Percentiles rank a stretch among this genome's conserved stretches.
Conservation (phyloP, 148 eudicot species). For the Diospyros kaki region DNA sequence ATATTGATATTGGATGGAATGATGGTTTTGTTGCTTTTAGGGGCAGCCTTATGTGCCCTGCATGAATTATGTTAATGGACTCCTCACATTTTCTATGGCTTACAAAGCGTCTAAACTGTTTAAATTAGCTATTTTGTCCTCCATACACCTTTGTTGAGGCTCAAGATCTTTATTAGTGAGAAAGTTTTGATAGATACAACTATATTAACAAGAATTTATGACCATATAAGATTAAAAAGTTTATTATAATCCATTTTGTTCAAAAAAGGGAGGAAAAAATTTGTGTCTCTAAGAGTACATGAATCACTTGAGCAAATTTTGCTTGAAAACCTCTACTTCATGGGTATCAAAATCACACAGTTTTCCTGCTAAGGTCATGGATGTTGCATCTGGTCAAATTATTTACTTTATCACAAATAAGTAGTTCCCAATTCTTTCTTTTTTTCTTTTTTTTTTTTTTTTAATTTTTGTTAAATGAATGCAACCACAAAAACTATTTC, state of each 20-base stretch:
- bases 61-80: not conserved
- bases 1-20: not conserved
- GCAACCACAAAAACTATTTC: not conserved
- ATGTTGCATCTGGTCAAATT: not conserved
- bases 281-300: too few relatives aligned
- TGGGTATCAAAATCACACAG: not conserved
- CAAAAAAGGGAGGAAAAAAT: too few relatives aligned
- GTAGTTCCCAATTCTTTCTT: not conserved
- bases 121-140: not conserved
- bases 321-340: not conserved
- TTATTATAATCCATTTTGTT: too few relatives aligned
- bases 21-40: not conserved
- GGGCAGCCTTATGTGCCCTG: not conserved
- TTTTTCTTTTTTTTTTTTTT: too few relatives aligned
- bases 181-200: too few relatives aligned
- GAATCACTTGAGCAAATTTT: not conserved
- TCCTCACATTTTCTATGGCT: not conserved
- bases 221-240: too few relatives aligned
- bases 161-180: too few relatives aligned
- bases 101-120: not conserved
- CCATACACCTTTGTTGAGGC: not conserved
- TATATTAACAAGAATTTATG: too few relatives aligned
- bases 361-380: conserved; percentile 2
- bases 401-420: not conserved
- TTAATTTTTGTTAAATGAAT: not conserved